Base-by-base conservation (phyloP, 1,284 basidiomycete genomes). In the Moesziomyces sp. region DNA sequence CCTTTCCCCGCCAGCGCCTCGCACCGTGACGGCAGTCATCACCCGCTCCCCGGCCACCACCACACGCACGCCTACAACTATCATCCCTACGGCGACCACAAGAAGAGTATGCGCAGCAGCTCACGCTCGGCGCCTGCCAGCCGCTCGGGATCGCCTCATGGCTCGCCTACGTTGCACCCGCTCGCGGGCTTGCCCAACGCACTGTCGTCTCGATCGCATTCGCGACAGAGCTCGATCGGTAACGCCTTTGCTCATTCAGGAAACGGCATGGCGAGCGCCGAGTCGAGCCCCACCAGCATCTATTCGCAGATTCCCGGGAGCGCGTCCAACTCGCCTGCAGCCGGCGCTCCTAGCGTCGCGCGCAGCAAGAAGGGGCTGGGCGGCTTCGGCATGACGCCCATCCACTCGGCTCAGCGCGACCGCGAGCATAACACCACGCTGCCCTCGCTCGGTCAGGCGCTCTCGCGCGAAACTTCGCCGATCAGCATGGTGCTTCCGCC, bases 61-160 rank as follows among this genome's bases (percentile, higher is more conserved):
- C 55, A 67, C 48, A 35, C 53, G 33, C 75, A 77, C 19, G 55
- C 60, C 1, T 66, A 77, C 67, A 68, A 66, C 70, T 77, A 74
- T 59, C 70, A 73, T 16, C 75, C 75, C 14, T 77, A 77, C 58
- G 70, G 71, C 55, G 70, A 64, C 21, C 55, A 62, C 57, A 63
- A 53, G 56, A 69, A 68, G 66, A 70, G 35, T 45, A 58, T 52
- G 13, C 68, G 76, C 44, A 70, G 55, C 62, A 80, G 59, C 51
- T 77, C 77, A 23, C 63, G 62, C 38, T 80, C 74, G 3, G 80
- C 78, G 28, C 77, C 78, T 30, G 73, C 63, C 40, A 76, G 68
- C 44, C 57, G 73, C 3, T 72, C 69, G 10, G 70, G 73, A 38
- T 76, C 74, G 19, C 77, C 77, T 23, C 65, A 72, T 23, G 75